These are phyloP conservation scores for Saccharomycopsis oosterbeekiorum DNA, from an alignment of 805 yeast species.

Conservation along the genomic window DNA sequence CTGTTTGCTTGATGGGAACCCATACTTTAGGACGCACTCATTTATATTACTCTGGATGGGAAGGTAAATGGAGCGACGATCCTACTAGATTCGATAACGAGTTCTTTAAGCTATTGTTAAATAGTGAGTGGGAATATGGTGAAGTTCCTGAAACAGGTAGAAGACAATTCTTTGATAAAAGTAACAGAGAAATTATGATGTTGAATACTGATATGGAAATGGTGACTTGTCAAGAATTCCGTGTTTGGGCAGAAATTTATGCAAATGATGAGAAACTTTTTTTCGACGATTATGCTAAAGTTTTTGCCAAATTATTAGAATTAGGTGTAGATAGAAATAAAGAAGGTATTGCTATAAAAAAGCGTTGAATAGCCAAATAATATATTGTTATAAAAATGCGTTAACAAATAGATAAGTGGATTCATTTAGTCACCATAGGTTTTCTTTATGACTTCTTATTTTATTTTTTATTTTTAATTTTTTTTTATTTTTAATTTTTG, in stretches of 20 bases:
- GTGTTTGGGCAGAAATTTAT: constrained; percentile 31
- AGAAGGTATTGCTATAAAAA: constrained; percentile 12
- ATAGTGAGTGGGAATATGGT: constrained; percentile 24
- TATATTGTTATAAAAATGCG: too few relatives aligned
- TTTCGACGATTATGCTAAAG: constrained; percentile 31
- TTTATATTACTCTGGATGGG: constrained; percentile 38
- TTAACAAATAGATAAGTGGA: too few relatives aligned
- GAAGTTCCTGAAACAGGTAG: constrained; percentile 34
- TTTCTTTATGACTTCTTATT: too few relatives aligned
- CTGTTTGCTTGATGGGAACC: constrained; percentile 38
- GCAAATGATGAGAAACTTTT: constrained; percentile 31
- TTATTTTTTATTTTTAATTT: neutral
- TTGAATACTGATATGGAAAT: constrained; percentile 37
- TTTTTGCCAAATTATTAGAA: constrained; percentile 38
- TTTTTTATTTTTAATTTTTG: neutral
- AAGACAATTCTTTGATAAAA: constrained; percentile 30
- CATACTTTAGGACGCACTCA: constrained; percentile 43
- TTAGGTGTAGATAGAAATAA: constrained; percentile 23
- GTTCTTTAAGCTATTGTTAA: constrained; percentile 29
- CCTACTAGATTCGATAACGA: constrained; percentile 36
- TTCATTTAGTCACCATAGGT: too few relatives aligned
- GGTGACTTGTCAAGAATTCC: constrained; percentile 27
- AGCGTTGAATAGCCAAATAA: neutral
- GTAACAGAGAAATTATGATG: constrained; percentile 35
- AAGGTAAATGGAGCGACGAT: constrained; percentile 37